These are phyloP conservation scores for Lactarius akahatsu DNA, from an alignment of 768 basidiomycete genomes.

Conservation along the genomic window DNA sequence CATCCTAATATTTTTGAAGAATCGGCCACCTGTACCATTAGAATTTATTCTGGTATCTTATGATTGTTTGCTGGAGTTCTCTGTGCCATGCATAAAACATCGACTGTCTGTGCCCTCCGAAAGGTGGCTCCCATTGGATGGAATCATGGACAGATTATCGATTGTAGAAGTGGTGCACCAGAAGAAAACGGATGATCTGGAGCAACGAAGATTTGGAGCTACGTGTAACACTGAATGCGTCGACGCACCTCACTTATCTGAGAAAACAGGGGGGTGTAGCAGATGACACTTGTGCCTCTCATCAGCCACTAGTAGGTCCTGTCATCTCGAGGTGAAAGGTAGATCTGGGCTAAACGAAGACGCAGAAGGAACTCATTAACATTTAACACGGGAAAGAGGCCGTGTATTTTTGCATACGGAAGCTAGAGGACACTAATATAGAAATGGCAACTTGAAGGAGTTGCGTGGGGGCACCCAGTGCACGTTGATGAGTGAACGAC, in stretches of 20 bases:
- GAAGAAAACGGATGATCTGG: background rate
- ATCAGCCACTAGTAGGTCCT: background rate
- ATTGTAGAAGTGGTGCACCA: background rate
- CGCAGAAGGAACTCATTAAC: background rate
- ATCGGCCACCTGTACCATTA: background rate
- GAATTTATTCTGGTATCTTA: background rate
- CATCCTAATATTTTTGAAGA: background rate
- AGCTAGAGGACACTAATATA: too few relatives aligned
- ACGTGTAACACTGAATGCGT: background rate
- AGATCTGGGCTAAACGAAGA: background rate
- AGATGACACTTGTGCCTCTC: background rate
- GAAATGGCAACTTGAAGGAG: too few relatives aligned
- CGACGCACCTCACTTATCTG: background rate
- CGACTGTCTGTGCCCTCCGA: background rate
- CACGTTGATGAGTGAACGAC: too few relatives aligned
- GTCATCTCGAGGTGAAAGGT: background rate
- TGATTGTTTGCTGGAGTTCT: background rate
- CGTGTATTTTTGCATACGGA: too few relatives aligned
- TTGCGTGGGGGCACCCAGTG: too few relatives aligned
- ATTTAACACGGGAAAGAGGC: too few relatives aligned
- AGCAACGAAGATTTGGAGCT: background rate
- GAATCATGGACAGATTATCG: background rate
- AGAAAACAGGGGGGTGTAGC: background rate
- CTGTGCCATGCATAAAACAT: background rate
- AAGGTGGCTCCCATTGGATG: background rate